Evolutionary conservation across 163 green algal genomes (phyloP).

Genomic region (Scenedesmus sp.): DNA sequence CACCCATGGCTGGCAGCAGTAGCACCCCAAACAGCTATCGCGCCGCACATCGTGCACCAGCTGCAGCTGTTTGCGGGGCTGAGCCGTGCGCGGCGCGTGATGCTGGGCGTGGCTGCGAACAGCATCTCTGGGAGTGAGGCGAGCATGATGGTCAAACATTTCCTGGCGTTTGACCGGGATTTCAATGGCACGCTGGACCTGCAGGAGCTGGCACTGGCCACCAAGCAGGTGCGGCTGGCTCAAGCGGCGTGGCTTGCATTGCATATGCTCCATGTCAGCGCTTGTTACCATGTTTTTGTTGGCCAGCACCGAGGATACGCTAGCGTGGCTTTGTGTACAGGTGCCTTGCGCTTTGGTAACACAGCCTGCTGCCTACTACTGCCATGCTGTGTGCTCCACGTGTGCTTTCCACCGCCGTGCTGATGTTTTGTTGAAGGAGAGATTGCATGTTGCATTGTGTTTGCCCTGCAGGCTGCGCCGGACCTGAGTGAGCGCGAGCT

Average conservation of each 20-base stretch:
- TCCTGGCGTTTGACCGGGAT: conserved; percentile 64
- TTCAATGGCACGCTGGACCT: conserved; percentile 65
- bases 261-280: neutral
- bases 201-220: conserved; percentile 59
- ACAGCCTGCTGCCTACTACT: too few relatives aligned
- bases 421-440: neutral
- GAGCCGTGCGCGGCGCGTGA: conserved; percentile 60
- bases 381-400: neutral
- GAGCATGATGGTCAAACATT: conserved; percentile 56
- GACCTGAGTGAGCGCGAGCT: conserved; percentile 57
- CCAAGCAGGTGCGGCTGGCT: conserved; percentile 58
- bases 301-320: too few relatives aligned
- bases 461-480: conserved; percentile 50
- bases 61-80: conserved; percentile 65
- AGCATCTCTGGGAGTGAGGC: conserved; percentile 60
- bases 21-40: conserved; percentile 55
- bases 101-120: conserved; percentile 67
- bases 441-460: neutral
- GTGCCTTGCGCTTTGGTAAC: too few relatives aligned
- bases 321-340: too few relatives aligned
- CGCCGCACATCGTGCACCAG: conserved; percentile 56
- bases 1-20: conserved; percentile 46
- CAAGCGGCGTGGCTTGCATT: neutral
- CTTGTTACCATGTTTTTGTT: too few relatives aligned
- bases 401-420: too few relatives aligned